phyloP scores from a whole-genome alignment of 2,329 filamentous ascomycete genomes.

The Fusarium luffae region DNA sequence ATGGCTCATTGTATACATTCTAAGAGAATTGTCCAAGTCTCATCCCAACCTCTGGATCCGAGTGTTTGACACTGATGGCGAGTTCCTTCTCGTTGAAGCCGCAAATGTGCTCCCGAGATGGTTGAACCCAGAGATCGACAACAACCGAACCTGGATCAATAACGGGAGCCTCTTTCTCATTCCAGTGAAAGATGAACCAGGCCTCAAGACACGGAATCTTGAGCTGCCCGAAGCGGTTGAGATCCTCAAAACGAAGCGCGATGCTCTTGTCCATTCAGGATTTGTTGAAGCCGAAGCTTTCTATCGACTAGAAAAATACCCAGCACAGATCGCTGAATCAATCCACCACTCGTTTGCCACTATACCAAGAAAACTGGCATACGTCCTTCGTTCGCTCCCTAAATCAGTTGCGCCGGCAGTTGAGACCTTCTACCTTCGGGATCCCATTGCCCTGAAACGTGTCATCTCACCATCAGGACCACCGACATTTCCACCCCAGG shows the following conservation, averaged over 20 bases:
- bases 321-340: slow-evolving; percentile 76
- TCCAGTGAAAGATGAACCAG: slow-evolving; percentile 57
- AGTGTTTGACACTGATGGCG: slow-evolving; percentile 88
- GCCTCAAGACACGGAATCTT: slow-evolving; percentile 58
- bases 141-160: slow-evolving; percentile 91
- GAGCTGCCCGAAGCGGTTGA: slow-evolving; percentile 72
- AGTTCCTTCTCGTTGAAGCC: slow-evolving; percentile 94
- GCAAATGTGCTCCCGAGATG: slow-evolving; percentile 88
- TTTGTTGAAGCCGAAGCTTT: slow-evolving; percentile 90
- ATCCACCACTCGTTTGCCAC: slow-evolving; percentile 80
- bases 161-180: slow-evolving; percentile 80
- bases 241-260: slow-evolving; percentile 66
- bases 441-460: slow-evolving; percentile 78
- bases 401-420: slow-evolving; percentile 83
- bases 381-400: slow-evolving; percentile 79
- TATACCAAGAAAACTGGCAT: slow-evolving; percentile 84
- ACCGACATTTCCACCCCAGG: slow-evolving; percentile 77
- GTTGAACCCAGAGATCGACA: slow-evolving; percentile 90
- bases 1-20: slow-evolving; percentile 93
- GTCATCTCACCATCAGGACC: slow-evolving; percentile 66
- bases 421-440: slow-evolving; percentile 92
- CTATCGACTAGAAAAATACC: slow-evolving; percentile 86
- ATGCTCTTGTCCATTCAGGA: slow-evolving; percentile 74
- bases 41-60: slow-evolving; percentile 83
- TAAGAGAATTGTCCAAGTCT: slow-evolving; percentile 81